Conservation (phyloP, 495 filamentous ascomycete genomes). For the Tuber microsphaerosporum region DNA sequence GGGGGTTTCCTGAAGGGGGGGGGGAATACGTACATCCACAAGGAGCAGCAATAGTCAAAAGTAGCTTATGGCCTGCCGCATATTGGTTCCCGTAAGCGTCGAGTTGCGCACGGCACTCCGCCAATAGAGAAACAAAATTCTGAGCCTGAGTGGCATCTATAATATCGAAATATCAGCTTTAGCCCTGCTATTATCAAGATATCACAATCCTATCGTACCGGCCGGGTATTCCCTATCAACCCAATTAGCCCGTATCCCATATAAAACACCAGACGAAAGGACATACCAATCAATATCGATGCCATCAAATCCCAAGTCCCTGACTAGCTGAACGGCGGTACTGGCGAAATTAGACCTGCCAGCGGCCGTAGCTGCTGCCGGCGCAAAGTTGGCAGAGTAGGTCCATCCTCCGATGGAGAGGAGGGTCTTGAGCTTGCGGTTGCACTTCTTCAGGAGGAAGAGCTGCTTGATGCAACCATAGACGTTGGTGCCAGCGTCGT, state of each 20-base stretch:
- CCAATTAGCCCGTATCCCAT: neutral
- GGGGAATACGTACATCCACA: neutral
- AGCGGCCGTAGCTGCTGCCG: conserved; percentile 58
- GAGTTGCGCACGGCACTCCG: conserved; percentile 57
- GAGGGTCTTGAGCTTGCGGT: conserved; percentile 83
- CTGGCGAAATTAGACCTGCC: conserved; percentile 62
- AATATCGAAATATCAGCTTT: neutral
- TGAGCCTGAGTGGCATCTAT: conserved; percentile 52
- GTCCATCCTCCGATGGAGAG: conserved; percentile 97
- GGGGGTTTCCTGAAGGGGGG: neutral
- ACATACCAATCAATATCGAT: conserved; percentile 56
- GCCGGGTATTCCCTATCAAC: conserved; percentile 53
- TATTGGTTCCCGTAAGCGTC: conserved; percentile 54
- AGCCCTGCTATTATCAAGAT: neutral
- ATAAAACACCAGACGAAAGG: neutral
- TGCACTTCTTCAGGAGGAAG: conserved; percentile 75
- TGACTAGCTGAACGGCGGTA: conserved; percentile 59
- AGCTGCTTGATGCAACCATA: conserved; percentile 94
- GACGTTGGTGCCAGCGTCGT: conserved; percentile 63
- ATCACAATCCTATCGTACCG: neutral
- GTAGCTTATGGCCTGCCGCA: conserved; percentile 54
- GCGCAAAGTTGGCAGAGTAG: conserved; percentile 77
- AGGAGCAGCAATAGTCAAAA: conserved; percentile 65
- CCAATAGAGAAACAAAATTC: conserved; percentile 64
- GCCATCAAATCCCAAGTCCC: conserved; percentile 58